These are phyloP conservation scores for Saxophila tyrrhenica DNA, from an alignment of 495 filamentous ascomycete species.

Conservation along the genomic window DNA sequence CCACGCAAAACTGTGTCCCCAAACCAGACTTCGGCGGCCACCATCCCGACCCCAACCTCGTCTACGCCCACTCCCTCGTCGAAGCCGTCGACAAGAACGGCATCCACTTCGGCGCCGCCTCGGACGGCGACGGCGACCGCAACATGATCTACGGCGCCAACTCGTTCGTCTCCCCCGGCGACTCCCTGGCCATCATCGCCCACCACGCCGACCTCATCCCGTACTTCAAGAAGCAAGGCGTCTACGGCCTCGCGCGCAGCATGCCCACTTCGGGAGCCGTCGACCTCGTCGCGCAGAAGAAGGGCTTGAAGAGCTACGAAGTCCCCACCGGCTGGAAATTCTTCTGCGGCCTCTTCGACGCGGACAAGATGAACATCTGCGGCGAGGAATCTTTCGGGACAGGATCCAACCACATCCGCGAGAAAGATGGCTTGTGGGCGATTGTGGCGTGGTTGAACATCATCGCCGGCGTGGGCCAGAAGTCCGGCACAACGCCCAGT, in stretches of 20 bases:
- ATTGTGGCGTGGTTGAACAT: conserved; percentile 97
- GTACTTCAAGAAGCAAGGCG: conserved; percentile 94
- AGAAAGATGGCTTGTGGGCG: conserved; percentile 98
- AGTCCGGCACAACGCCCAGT: conserved; percentile 61
- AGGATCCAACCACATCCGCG: conserved; percentile 96
- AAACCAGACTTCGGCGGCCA: conserved; percentile 91
- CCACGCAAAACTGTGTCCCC: conserved; percentile 87
- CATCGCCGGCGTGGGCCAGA: conserved; percentile 83
- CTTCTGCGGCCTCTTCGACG: conserved; percentile 97
- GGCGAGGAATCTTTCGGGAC: conserved; percentile 97
- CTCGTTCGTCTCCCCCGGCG: conserved; percentile 90
- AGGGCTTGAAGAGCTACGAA: conserved; percentile 87
- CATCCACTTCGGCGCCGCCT: conserved; percentile 92
- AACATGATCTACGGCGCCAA: conserved; percentile 99
- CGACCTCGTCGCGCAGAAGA: conserved; percentile 86
- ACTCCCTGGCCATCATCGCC: conserved; percentile 93
- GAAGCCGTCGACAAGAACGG: conserved; percentile 82
- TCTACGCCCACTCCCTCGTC: conserved; percentile 93
- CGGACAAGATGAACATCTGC: conserved; percentile 95
- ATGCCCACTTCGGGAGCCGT: conserved; percentile 97
- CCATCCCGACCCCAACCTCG: conserved; percentile 95
- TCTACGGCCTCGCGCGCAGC: conserved; percentile 85
- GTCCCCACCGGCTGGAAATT: conserved; percentile 99
- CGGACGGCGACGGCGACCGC: conserved; percentile 92
- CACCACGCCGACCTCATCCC: conserved; percentile 92